phyloP scores from a whole-genome alignment of 2,329 filamentous ascomycete species.

The Fusarium foetens region DNA sequence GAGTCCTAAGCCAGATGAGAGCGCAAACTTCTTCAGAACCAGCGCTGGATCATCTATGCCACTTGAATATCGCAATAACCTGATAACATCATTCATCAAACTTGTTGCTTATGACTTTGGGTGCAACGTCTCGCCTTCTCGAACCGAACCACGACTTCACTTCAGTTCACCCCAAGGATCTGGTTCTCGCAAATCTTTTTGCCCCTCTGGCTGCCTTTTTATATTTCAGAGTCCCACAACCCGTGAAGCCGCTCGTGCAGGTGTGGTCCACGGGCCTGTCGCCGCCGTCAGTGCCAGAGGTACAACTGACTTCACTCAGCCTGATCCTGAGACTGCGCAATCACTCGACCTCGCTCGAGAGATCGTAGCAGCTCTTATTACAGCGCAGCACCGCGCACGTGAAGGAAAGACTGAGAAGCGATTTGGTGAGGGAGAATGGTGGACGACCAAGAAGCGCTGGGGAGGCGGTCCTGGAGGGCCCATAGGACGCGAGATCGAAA shows the following conservation, averaged over 20 bases:
- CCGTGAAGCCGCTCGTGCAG: conserved; percentile 68
- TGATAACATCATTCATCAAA: conserved; percentile 70
- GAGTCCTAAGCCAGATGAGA: conserved; percentile 21
- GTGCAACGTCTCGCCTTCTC: conserved; percentile 67
- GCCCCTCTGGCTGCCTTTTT: conserved; percentile 68
- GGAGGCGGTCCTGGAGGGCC: conserved; percentile 71
- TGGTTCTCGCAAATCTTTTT: conserved; percentile 61
- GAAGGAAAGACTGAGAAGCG: conserved; percentile 66
- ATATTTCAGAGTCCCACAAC: conserved; percentile 68
- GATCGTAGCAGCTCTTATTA: conserved; percentile 67
- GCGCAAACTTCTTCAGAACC: conserved; percentile 51
- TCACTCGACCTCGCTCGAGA: conserved; percentile 71
- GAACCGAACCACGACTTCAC: conserved; percentile 68
- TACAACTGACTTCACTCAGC: conserved; percentile 60
- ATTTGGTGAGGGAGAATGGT: conserved; percentile 70
- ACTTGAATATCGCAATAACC: conserved; percentile 64
- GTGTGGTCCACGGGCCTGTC: conserved; percentile 70
- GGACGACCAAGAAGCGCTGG: conserved; percentile 69
- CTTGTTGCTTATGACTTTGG: conserved; percentile 74
- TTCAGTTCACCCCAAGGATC: conserved; percentile 54
- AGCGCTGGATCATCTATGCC: conserved; percentile 66
- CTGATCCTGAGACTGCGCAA: conserved; percentile 64
- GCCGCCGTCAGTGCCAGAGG: conserved; percentile 69
- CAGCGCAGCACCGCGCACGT: conserved; percentile 71
- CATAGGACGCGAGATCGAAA: conserved; percentile 69